phyloP scores from a whole-genome alignment of 805 yeast genomes.

The Candida stauntonica region DNA sequence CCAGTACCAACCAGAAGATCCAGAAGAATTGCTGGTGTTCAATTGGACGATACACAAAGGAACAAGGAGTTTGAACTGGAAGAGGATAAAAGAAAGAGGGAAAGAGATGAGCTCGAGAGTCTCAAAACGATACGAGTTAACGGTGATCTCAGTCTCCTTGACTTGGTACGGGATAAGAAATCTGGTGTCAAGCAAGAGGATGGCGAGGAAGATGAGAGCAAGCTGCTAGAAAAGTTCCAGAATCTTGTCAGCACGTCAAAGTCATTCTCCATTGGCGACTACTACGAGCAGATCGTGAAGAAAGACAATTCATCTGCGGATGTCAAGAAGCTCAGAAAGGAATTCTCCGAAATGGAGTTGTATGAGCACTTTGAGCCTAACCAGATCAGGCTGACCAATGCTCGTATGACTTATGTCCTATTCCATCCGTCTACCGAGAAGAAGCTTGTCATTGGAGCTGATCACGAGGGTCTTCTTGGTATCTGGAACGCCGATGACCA shows the following conservation, averaged over 20 bases:
- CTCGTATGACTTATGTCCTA: conserved; percentile 66
- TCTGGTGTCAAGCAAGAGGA: conserved; percentile 25
- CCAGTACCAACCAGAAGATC: conserved; percentile 66
- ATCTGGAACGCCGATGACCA: conserved; percentile 67
- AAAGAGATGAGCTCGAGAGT: conserved; percentile 39
- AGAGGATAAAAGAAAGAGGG: conserved; percentile 30
- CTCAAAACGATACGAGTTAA: conserved; percentile 54
- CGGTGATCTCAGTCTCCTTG: conserved; percentile 63
- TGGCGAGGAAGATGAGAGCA: conserved; percentile 30
- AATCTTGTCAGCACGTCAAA: conserved; percentile 25
- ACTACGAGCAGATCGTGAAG: conserved; percentile 49
- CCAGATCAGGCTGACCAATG: conserved; percentile 61
- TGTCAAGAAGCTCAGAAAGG: conserved; percentile 46
- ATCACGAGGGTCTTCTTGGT: conserved; percentile 81
- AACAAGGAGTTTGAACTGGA: conserved; percentile 21
- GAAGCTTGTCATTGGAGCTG: conserved; percentile 77
- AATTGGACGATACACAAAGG: conserved; percentile 44
- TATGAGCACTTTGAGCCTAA: conserved; percentile 60
- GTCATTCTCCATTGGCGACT: conserved; percentile 62
- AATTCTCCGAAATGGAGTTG: conserved; percentile 46
- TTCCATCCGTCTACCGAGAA: conserved; percentile 72
- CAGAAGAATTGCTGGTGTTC: conserved; percentile 70
- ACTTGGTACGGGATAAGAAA: conserved; percentile 43
- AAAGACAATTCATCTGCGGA: conserved; percentile 34
- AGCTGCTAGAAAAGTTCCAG: conserved; percentile 30